Base-by-base conservation (phyloP, 345 rosid genomes). In the Populus euphratica region DNA sequence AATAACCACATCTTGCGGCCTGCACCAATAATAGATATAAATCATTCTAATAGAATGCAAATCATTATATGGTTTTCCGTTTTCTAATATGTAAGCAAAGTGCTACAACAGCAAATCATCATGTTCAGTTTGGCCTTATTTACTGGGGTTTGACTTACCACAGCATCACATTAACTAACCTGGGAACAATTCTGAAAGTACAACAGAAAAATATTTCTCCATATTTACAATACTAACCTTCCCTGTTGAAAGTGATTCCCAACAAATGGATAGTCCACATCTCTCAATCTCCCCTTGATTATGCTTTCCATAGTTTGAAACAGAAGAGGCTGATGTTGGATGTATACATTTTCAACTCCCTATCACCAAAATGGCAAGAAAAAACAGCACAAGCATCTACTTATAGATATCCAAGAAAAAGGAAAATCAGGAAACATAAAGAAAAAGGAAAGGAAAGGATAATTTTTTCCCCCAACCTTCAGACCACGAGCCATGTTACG, bases 401-500 rank as follows among this genome's bases (percentile, higher is more conserved):
- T 33, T 36, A 18, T 14, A 25, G 8, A 67, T 59, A 14, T 13
- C 38, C 20, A 41, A 59, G 6, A 54, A 39, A 54, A 52, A 75
- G 7, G 14, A 52, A 59, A 59, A 23, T 6, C 9, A 29, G 27
- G 38, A 50, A 68, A 76, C 69, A 75, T 43, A 13, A 8, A 68
- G 16, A 69, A 74, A 73, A 47, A 69, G 41, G 21, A 68, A 73
- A 71, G 9, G 9, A 64, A 69, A n/a, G 64, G 29, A 77, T 6
- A 54, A 17, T 35, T 10, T 8, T 76, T 20, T 79, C 72, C 73
- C 72, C 86, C 50, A 70, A 96, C 99, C 99, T 96, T 93, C 75
- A 96, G 88, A 29, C 98, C 99, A 85, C 99, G 98, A 78, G 99
- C 99, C 98, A 96, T 94, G 88, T 96, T 96, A 56, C 98, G 96